Conservation (phyloP, 164 flowering plant species). For the Aristolochia fimbriata region DNA sequence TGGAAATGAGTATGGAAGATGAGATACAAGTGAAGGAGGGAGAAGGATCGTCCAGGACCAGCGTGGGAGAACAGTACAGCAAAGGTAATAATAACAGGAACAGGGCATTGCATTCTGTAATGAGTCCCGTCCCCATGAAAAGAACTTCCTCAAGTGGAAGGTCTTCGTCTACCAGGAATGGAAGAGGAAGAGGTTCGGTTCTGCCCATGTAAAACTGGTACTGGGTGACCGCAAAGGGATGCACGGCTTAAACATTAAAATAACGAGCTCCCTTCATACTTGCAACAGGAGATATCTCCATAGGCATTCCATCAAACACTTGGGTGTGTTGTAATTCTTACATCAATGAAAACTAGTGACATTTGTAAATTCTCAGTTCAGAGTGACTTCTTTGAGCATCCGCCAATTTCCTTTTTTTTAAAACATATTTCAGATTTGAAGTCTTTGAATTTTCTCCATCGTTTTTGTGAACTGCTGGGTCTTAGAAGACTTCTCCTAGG, state of each 20-base stretch:
- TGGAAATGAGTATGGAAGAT: not conserved
- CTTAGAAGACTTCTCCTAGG: too few relatives aligned
- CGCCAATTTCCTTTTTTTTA: too few relatives aligned
- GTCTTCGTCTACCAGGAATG: conserved; percentile 29
- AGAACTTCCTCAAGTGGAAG: conserved; percentile 70
- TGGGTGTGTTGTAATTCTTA: not conserved
- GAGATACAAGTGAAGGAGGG: not conserved
- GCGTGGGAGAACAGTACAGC: conserved; percentile 18
- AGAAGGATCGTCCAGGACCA: conserved; percentile 25
- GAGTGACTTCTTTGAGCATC: too few relatives aligned
- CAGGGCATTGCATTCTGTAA: conserved; percentile 27
- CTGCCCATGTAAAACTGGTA: conserved; percentile 12
- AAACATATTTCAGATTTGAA: too few relatives aligned
- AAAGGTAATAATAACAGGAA: conserved; percentile 21
- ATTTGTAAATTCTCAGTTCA: too few relatives aligned
- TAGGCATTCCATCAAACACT: not conserved
- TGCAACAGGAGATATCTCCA: not conserved
- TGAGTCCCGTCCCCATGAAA: conserved; percentile 36
- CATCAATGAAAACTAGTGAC: not conserved
- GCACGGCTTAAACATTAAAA: not conserved
- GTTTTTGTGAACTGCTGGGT: too few relatives aligned
- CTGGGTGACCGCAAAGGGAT: not conserved
- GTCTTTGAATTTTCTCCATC: too few relatives aligned
- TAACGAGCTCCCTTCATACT: not conserved
- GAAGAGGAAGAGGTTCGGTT: conserved; percentile 20